Percentiles rank a stretch among this genome's conserved stretches.
Conservation (phyloP, 768 basidiomycete species). For the Lactarius evosmus region DNA sequence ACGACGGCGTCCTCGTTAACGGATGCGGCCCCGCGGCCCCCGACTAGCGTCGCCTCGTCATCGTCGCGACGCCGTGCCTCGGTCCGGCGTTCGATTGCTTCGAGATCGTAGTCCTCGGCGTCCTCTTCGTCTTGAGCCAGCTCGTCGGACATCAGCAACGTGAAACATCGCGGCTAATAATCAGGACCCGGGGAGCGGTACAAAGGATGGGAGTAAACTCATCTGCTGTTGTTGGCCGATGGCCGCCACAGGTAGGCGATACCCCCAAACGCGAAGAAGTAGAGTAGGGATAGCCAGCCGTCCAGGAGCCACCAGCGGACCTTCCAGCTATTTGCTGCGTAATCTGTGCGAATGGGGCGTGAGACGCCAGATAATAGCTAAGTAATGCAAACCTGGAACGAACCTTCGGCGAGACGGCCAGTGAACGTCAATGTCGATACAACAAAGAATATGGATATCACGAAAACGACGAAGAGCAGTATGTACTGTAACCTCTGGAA, state of each 20-base stretch:
- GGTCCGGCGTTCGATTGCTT: conserved; percentile 60
- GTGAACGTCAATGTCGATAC: conserved; percentile 91
- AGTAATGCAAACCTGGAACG: conserved; percentile 11
- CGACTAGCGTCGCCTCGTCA: conserved; percentile 71
- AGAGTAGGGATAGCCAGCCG: conserved; percentile 89
- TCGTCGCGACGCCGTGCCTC: conserved; percentile 48
- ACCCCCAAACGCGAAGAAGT: conserved; percentile 71
- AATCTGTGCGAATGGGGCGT: conserved; percentile 52
- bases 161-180: conserved; percentile 41
- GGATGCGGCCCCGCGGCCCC: conserved; percentile 47
- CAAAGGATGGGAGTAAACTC: conserved; percentile 37
- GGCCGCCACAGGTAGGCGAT: conserved; percentile 95
- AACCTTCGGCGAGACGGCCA: conserved; percentile 87
- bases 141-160: conserved; percentile 95
- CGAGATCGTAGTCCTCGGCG: conserved; percentile 89
- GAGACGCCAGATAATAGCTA: neutral
- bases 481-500: conserved; percentile 85
- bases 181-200: conserved; percentile 9
- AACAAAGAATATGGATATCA: conserved; percentile 87
- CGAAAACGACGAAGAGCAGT: conserved; percentile 73
- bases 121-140: conserved; percentile 92
- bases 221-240: conserved; percentile 84
- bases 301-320: conserved; percentile 96
- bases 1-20: conserved; percentile 71
- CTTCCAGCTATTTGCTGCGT: conserved; percentile 87